phyloP scores from a whole-genome alignment of 1,284 basidiomycete species.

The Irpex sp. region DNA sequence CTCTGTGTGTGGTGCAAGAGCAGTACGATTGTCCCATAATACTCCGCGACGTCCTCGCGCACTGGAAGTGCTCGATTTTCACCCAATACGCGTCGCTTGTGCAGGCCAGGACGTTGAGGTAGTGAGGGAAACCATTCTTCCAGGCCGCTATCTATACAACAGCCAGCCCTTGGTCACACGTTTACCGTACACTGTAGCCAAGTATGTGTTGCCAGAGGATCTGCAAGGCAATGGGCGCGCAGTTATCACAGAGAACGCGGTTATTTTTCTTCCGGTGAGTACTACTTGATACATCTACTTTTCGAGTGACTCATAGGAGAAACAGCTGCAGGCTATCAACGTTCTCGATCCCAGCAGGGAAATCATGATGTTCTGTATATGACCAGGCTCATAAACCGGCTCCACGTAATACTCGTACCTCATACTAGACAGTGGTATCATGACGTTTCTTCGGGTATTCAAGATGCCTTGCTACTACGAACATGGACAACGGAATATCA shows the following conservation, averaged over 20 bases:
- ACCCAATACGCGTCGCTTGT: not conserved
- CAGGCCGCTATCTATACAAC: not conserved
- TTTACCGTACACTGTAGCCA: not conserved
- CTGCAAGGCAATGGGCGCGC: not conserved
- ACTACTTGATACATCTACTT: not conserved
- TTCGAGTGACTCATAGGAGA: not conserved
- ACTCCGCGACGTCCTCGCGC: not conserved
- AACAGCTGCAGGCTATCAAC: not conserved
- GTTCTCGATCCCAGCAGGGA: too few relatives aligned
- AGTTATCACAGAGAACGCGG: not conserved
- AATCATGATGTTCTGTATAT: too few relatives aligned
- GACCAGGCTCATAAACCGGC: too few relatives aligned
- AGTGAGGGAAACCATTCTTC: not conserved
- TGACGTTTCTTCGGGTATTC: too few relatives aligned
- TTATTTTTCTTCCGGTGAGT: not conserved
- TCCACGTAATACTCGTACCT: too few relatives aligned
- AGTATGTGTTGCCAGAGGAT: not conserved
- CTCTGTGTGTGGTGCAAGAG: not conserved
- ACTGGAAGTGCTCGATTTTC: not conserved
- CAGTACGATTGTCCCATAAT: not conserved
- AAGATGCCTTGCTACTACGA: too few relatives aligned
- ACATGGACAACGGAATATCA: too few relatives aligned
- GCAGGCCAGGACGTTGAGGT: not conserved
- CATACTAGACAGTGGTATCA: too few relatives aligned
- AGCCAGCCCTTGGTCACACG: not conserved